Percentiles rank a stretch among this genome's conserved stretches.
Evolutionary conservation across 1,284 basidiomycete genomes (phyloP).

Genomic region (Apiotrichum sp.): DNA sequence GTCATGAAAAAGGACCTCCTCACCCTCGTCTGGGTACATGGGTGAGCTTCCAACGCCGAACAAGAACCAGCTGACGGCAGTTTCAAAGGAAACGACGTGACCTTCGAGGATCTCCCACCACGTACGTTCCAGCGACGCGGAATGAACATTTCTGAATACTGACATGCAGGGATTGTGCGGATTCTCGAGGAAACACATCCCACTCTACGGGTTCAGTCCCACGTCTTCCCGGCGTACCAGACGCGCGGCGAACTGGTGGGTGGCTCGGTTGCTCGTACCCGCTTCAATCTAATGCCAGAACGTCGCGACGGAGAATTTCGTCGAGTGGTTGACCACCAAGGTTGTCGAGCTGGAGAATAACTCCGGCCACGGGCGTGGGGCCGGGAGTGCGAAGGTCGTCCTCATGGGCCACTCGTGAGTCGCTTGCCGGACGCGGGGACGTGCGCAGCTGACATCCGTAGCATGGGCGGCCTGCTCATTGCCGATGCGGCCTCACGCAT

Average conservation of each 20-base stretch:
- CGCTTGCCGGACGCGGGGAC: neutral
- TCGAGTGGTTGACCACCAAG: slow-evolving; percentile 79
- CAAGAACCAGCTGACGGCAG: slow-evolving; percentile 17
- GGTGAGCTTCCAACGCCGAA: slow-evolving; percentile 23
- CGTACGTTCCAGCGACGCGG: slow-evolving; percentile 20
- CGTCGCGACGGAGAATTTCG: slow-evolving; percentile 71
- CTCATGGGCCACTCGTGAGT: slow-evolving; percentile 83
- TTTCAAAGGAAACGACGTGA: slow-evolving; percentile 49
- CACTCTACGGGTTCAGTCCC: slow-evolving; percentile 58
- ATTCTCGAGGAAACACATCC: slow-evolving; percentile 55
- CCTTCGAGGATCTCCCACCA: slow-evolving; percentile 47
- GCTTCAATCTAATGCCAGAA: slow-evolving; percentile 49
- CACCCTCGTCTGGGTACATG: slow-evolving; percentile 47
- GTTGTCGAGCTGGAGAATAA: slow-evolving; percentile 73
- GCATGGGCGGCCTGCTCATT: slow-evolving; percentile 83
- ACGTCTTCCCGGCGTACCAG: slow-evolving; percentile 86
- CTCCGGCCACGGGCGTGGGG: slow-evolving; percentile 57
- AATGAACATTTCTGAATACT: neutral
- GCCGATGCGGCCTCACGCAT: slow-evolving; percentile 78
- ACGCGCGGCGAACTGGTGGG: slow-evolving; percentile 78
- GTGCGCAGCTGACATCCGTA: slow-evolving; percentile 33
- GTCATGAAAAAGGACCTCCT: slow-evolving; percentile 34
- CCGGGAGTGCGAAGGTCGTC: slow-evolving; percentile 71
- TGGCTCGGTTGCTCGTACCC: slow-evolving; percentile 27
- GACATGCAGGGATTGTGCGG: slow-evolving; percentile 60